Evolutionary conservation across 768 basidiomycete genomes (phyloP).

Genomic region (Galerina sulciceps): DNA sequence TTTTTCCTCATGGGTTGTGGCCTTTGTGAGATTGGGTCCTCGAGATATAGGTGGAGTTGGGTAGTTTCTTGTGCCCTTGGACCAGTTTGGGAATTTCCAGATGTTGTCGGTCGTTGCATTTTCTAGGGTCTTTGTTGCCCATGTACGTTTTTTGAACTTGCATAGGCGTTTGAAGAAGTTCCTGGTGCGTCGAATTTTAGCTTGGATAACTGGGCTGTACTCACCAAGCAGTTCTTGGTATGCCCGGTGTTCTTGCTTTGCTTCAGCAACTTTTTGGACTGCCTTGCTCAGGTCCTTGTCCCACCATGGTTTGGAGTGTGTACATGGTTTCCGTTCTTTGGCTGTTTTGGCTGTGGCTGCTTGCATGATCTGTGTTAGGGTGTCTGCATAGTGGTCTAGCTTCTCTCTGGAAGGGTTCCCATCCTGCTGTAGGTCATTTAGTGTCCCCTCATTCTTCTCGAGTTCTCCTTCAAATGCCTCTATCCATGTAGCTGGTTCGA

Average conservation of each 20-base stretch:
- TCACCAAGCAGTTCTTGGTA: neutral
- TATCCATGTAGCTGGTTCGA: slow-evolving; percentile 19
- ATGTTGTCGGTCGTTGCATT: slow-evolving; percentile 21
- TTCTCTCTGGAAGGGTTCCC: no score
- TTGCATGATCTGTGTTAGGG: no score
- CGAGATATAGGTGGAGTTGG: slow-evolving; percentile 25
- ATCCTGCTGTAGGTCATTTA: neutral
- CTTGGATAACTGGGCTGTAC: neutral
- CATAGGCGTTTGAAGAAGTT: slow-evolving; percentile 25
- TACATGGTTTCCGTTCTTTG: neutral
- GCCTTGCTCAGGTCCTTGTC: slow-evolving; percentile 17
- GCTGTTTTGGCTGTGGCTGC: neutral
- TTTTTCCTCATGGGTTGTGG: slow-evolving; percentile 23
- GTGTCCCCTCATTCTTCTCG: neutral
- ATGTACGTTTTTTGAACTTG: slow-evolving; percentile 20
- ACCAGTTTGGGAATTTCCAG: slow-evolving; percentile 28
- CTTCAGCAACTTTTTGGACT: slow-evolving; percentile 5
- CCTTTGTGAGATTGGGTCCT: slow-evolving; percentile 10
- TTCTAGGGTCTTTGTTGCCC: slow-evolving; percentile 21
- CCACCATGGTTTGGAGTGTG: slow-evolving; percentile 23
- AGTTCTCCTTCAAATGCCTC: slow-evolving; percentile 9
- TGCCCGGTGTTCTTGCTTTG: slow-evolving; percentile 1
- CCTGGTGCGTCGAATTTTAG: neutral
- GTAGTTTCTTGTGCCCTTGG: slow-evolving; percentile 26
- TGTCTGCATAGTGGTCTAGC: no score